Percentiles rank a stretch among this genome's conserved stretches.
phyloP scores from a whole-genome alignment of 2,329 filamentous ascomycete genomes.

The Botrytis deweyae region DNA sequence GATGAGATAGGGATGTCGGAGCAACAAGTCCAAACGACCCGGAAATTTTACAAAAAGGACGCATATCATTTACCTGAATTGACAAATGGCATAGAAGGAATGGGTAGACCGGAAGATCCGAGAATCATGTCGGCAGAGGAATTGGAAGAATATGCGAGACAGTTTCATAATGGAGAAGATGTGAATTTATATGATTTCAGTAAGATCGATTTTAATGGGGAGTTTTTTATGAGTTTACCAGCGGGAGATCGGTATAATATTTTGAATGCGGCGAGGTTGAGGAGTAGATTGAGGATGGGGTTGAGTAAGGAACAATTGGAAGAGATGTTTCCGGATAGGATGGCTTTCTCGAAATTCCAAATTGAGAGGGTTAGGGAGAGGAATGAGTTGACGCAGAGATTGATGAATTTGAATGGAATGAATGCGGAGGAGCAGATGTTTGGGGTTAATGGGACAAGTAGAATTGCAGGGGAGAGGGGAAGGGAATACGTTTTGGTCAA shows the following conservation, averaged over 20 bases:
- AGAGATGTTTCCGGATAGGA: conserved; percentile 93
- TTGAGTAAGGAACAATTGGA: conserved; percentile 95
- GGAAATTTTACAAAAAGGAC: conserved; percentile 87
- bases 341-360: conserved; percentile 96
- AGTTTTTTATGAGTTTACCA: conserved; percentile 91
- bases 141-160: conserved; percentile 86
- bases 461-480: conserved; percentile 81
- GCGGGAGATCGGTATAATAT: conserved; percentile 95
- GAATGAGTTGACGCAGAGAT: conserved; percentile 88
- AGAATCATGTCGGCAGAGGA: conserved; percentile 96
- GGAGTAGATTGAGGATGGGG: conserved; percentile 90
- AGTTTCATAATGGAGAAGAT: conserved; percentile 90
- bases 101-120: conserved; percentile 89
- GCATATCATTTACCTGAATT: conserved; percentile 93
- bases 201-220: conserved; percentile 96
- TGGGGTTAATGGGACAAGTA: conserved; percentile 52
- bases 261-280: conserved; percentile 83
- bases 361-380: conserved; percentile 91
- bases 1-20: conserved; percentile 83
- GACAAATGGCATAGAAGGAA: conserved; percentile 71
- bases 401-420: conserved; percentile 96
- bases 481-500: conserved; percentile 95
- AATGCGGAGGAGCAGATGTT: conserved; percentile 71
- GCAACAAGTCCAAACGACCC: conserved; percentile 69
- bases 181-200: conserved; percentile 93